Conservation (phyloP, 2,329 filamentous ascomycete genomes). For the Fusarium sp. region DNA sequence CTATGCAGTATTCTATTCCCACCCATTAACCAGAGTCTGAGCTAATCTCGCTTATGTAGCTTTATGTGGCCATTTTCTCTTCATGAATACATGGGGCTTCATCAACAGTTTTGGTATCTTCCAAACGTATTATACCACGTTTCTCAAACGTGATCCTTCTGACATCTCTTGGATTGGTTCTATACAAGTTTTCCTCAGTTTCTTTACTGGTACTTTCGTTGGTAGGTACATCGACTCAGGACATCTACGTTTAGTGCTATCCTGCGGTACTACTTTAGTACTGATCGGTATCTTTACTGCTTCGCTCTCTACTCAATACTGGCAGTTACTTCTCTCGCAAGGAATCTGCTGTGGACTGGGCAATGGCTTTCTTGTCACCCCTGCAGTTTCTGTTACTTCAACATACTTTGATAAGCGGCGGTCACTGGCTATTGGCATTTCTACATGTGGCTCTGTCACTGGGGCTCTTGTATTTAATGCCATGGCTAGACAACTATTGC, state of each 20-base stretch:
- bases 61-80: constrained; percentile 20
- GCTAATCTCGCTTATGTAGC: constrained; percentile 37
- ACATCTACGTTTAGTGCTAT: constrained; percentile 53
- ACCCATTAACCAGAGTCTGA: constrained; percentile 35
- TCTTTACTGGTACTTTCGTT: constrained; percentile 63
- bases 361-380: constrained; percentile 14
- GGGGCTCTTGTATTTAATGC: constrained; percentile 11
- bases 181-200: constrained; percentile 63
- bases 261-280: not conserved
- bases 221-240: constrained; percentile 66
- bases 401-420: constrained; percentile 16
- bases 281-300: constrained; percentile 10
- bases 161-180: constrained; percentile 66
- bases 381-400: constrained; percentile 7
- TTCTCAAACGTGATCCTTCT: constrained; percentile 55
- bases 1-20: constrained; percentile 1
- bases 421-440: constrained; percentile 10
- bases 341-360: constrained; percentile 19
- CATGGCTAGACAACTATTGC: constrained; percentile 16
- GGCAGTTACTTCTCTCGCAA: constrained; percentile 21
- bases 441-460: not conserved
- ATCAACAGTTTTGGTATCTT: constrained; percentile 66
- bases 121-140: constrained; percentile 60
- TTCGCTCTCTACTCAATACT: constrained; percentile 9
- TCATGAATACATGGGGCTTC: constrained; percentile 57